Evolutionary conservation across 2,329 filamentous ascomycete genomes (phyloP).

Genomic region (Ophiobolus disseminans): DNA sequence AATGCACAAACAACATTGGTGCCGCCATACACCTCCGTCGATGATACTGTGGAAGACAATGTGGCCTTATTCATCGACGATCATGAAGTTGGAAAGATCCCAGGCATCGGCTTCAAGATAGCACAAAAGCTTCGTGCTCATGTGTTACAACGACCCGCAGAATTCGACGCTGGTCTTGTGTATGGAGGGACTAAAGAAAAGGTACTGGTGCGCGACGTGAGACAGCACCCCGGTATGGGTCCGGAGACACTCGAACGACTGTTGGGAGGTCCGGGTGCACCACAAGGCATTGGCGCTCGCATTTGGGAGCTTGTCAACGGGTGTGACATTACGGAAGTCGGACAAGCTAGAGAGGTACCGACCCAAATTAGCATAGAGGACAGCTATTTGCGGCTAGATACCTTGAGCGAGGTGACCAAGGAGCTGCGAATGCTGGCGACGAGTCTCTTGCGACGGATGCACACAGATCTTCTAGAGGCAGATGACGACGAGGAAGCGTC

Average conservation of each 20-base stretch:
- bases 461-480: constrained; percentile 71
- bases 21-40: constrained; percentile 61
- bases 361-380: constrained; percentile 95
- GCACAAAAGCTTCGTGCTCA: constrained; percentile 70
- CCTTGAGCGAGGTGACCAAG: constrained; percentile 66
- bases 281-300: constrained; percentile 73
- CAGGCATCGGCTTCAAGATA: constrained; percentile 85
- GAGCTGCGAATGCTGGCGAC: constrained; percentile 73
- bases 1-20: constrained; percentile 85
- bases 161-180: constrained; percentile 54
- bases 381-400: constrained; percentile 78
- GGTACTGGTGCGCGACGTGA: constrained; percentile 71
- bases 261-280: constrained; percentile 72
- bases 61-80: constrained; percentile 74
- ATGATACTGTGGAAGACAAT: constrained; percentile 50
- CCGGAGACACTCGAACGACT: constrained; percentile 71
- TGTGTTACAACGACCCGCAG: constrained; percentile 58
- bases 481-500: constrained; percentile 47
- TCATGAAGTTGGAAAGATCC: constrained; percentile 79
- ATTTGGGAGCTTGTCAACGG: constrained; percentile 84
- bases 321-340: constrained; percentile 76
- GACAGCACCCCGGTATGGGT: constrained; percentile 68
- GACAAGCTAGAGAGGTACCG: constrained; percentile 73
- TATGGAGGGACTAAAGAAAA: constrained; percentile 61
- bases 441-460: constrained; percentile 80